Conservation (phyloP, 1,284 basidiomycete species). For the Neonothopanus nambi region DNA sequence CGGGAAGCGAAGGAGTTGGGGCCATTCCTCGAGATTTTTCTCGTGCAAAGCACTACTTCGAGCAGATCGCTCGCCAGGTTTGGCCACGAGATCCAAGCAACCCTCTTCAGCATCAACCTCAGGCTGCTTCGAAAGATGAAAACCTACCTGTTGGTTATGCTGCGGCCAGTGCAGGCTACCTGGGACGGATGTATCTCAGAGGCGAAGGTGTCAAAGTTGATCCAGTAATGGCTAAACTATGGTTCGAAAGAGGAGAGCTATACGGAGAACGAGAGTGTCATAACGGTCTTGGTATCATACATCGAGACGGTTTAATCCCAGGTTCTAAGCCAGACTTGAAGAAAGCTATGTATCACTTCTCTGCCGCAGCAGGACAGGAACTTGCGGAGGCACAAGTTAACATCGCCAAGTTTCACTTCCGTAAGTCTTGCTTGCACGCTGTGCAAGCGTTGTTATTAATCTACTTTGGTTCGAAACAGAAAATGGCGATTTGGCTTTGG, state of each 20-base stretch:
- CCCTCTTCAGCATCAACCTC: constrained; percentile 43
- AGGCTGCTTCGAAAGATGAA: constrained; percentile 49
- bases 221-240: constrained; percentile 79
- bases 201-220: constrained; percentile 91
- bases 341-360: constrained; percentile 72
- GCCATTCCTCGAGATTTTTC: constrained; percentile 75
- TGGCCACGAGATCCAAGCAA: constrained; percentile 79
- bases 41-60: constrained; percentile 80
- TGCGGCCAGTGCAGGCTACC: constrained; percentile 78
- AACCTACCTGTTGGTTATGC: constrained; percentile 65
- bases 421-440: constrained; percentile 42
- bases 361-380: constrained; percentile 80
- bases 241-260: constrained; percentile 89
- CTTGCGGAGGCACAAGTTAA: constrained; percentile 91
- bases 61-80: constrained; percentile 74
- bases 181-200: constrained; percentile 92
- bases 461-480: constrained; percentile 39
- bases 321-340: constrained; percentile 62
- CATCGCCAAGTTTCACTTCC: constrained; percentile 81
- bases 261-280: constrained; percentile 85
- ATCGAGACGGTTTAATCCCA: constrained; percentile 81
- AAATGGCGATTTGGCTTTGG: constrained; percentile 61
- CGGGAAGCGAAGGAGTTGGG: constrained; percentile 87
- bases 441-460: not conserved
- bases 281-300: constrained; percentile 91